These are phyloP conservation scores for Rubroboletus satanas DNA, from an alignment of 768 basidiomycete genomes.

Conservation along the genomic window DNA sequence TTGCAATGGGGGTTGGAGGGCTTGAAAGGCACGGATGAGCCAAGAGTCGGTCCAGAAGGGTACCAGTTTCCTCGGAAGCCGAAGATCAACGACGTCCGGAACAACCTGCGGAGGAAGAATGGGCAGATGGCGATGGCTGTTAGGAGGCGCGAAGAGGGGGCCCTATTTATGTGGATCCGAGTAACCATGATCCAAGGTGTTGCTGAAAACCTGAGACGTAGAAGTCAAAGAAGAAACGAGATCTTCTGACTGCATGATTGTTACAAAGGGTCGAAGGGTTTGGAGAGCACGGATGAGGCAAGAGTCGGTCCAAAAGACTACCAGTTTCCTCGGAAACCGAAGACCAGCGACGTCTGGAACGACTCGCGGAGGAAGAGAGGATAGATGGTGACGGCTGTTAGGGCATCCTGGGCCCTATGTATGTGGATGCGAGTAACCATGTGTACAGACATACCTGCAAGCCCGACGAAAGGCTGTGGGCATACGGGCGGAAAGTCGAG, in stretches of 20 bases:
- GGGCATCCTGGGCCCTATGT: not conserved
- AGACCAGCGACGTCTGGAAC: not conserved
- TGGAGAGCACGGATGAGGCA: not conserved
- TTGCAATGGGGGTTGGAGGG: not conserved
- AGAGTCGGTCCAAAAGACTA: not conserved
- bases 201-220: not conserved
- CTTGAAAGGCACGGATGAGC: not conserved
- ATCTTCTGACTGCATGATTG: constrained; percentile 8
- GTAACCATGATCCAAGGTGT: constrained; percentile 4
- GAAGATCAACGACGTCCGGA: not conserved
- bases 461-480: too few species aligned
- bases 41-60: not conserved
- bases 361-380: not conserved
- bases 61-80: not conserved
- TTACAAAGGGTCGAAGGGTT: not conserved
- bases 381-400: too few species aligned
- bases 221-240: not conserved
- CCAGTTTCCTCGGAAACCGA: not conserved
- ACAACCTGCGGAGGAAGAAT: not conserved
- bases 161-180: not conserved
- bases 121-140: too few species aligned
- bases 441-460: too few species aligned
- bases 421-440: not conserved
- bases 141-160: not conserved
- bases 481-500: not conserved